Evolutionary conservation across 2,329 filamentous ascomycete species (phyloP).

Genomic region (Claviceps digitariae): DNA sequence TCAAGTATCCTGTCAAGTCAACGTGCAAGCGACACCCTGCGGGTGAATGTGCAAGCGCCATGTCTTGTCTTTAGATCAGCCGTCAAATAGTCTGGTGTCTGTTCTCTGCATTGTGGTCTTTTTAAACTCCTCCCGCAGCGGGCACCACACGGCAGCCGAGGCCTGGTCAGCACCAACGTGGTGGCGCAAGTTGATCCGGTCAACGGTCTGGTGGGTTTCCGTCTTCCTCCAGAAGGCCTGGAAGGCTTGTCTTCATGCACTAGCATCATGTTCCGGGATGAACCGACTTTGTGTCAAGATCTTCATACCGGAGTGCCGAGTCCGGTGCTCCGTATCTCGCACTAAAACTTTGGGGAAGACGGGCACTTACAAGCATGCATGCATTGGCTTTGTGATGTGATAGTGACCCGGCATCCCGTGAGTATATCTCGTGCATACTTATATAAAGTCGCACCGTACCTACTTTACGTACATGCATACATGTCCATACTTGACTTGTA

Average conservation of each 20-base stretch:
- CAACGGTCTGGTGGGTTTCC: neutral
- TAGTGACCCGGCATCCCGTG: neutral
- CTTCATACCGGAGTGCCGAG: neutral
- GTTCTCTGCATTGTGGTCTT: too few species aligned
- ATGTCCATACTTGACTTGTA: neutral
- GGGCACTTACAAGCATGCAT: neutral
- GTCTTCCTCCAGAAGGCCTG: neutral
- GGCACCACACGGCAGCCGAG: neutral
- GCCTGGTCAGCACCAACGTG: neutral
- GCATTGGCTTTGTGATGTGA: neutral
- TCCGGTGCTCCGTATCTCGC: neutral
- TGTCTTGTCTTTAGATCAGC: too few species aligned
- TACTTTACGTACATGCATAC: too few species aligned
- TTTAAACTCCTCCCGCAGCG: neutral
- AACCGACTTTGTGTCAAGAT: neutral
- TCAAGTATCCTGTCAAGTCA: too few species aligned
- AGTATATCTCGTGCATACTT: neutral
- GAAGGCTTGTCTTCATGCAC: too few species aligned
- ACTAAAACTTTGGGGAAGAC: neutral
- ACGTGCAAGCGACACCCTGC: too few species aligned
- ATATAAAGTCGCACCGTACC: too few species aligned
- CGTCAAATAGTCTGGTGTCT: too few species aligned
- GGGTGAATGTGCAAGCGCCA: neutral
- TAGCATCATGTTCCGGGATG: neutral
- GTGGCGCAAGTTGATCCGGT: too few species aligned